Evolutionary conservation across 257 asterid species (phyloP).

Genomic region (Nicotiana tabacum): DNA sequence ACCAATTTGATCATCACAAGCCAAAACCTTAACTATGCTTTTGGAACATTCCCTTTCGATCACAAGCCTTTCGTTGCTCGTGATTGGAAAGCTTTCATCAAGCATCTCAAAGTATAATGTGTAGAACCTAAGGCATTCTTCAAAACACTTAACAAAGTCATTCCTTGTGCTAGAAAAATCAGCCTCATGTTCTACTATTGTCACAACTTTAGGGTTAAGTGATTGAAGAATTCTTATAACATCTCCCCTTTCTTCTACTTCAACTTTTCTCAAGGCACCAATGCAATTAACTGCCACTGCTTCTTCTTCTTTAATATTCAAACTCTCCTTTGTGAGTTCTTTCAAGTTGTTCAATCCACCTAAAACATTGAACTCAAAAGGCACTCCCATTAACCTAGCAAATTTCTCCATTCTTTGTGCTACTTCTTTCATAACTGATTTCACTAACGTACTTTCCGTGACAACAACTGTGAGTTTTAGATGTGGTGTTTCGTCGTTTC

Average conservation of each 20-base stretch:
- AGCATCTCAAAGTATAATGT: constrained; percentile 67
- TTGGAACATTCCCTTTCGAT: constrained; percentile 75
- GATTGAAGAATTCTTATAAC: constrained; percentile 36
- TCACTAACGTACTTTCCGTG: constrained; percentile 24
- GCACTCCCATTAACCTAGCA: constrained; percentile 91
- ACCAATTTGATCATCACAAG: constrained; percentile 42
- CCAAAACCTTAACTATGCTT: constrained; percentile 72
- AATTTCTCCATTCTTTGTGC: constrained; percentile 81
- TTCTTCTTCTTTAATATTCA: constrained; percentile 54
- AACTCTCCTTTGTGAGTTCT: constrained; percentile 42
- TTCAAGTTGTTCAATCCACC: constrained; percentile 35
- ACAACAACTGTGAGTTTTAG: constrained; percentile 65
- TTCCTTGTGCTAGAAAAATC: constrained; percentile 43
- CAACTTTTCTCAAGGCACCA: constrained; percentile 43
- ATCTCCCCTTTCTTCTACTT: constrained; percentile 24
- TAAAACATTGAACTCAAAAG: constrained; percentile 63
- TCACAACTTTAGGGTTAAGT: constrained; percentile 55
- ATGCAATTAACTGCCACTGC: constrained; percentile 70
- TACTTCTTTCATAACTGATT: constrained; percentile 64
- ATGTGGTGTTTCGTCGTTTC: constrained; percentile 70
- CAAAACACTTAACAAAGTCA: constrained; percentile 57
- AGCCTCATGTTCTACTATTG: constrained; percentile 78
- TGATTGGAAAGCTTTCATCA: constrained; percentile 57
- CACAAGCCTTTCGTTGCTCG: constrained; percentile 76
- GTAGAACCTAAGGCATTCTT: constrained; percentile 74